Conservation (phyloP, 768 basidiomycete genomes). For the Mrakia gelida region DNA sequence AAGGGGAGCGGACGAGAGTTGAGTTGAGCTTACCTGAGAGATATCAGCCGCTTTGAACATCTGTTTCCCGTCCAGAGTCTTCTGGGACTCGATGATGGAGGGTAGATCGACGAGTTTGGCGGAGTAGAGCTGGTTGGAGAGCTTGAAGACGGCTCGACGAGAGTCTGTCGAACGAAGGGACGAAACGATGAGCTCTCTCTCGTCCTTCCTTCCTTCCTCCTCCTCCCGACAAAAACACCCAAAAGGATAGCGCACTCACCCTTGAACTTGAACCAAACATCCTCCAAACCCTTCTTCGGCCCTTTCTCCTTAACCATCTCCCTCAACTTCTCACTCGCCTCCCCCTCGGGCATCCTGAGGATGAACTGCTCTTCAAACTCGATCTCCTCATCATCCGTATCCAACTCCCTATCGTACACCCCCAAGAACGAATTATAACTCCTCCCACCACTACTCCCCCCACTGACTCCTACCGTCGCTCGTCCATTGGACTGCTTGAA, state of each 20-base stretch:
- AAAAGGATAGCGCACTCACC: conserved; percentile 59
- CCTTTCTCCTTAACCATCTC: conserved; percentile 63
- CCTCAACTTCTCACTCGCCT: conserved; percentile 47
- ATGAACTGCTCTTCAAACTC: conserved; percentile 98
- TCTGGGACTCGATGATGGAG: conserved; percentile 88
- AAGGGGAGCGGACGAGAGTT: background rate
- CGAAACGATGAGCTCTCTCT: background rate
- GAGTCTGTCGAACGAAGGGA: conserved; percentile 59
- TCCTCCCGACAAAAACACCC: too few relatives aligned
- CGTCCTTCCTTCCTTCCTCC: background rate
- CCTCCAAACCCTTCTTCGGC: conserved; percentile 63
- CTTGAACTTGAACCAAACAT: conserved; percentile 98
- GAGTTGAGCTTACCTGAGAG: conserved; percentile 64
- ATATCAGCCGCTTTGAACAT: conserved; percentile 99
- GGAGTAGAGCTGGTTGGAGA: conserved; percentile 72
- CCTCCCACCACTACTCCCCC: background rate
- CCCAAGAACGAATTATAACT: conserved; percentile 47
- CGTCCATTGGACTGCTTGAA: conserved; percentile 5
- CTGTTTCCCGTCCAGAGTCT: conserved; percentile 91
- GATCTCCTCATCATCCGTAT: conserved; percentile 84
- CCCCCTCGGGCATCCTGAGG: conserved; percentile 77
- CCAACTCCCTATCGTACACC: conserved; percentile 86
- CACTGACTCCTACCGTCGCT: background rate
- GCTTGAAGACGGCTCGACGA: conserved; percentile 80
- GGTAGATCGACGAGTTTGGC: conserved; percentile 95